Evolutionary conservation across 148 eudicot genomes (phyloP), one percentile per base, ranked within the genome.

Genomic region (Simmondsia chinensis): DNA sequence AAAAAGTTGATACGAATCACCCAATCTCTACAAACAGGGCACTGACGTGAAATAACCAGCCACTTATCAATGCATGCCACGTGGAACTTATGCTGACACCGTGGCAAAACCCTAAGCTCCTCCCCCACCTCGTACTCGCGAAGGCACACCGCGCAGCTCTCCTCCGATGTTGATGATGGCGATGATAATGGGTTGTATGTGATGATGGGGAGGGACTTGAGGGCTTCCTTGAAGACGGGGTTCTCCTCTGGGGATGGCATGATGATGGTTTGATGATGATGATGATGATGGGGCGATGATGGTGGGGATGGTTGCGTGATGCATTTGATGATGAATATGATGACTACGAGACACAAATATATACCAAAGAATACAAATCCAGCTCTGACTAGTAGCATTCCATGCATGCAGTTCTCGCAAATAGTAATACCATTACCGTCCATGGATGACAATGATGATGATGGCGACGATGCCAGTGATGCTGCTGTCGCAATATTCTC

Each of bases 11-110:
- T n/a, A n/a, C n/a, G n/a, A n/a, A n/a, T n/a, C n/a, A 43, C 57
- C 30, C 26, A 42, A 7, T 20, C 22, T 15, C 64, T 43, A 50
- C 64, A 60, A 50, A 50, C 18, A 2, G 64, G 64, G 20, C 64
- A 60, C 50, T 25, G 30, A 14, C 42, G 20, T 12, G 50, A 48
- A 13, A 44, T 43, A 7, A 25, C 12, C 2, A 60, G 8, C 64
- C 66, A 63, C 73, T 76, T 60, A 50, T 68, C 73, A 39, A 68
- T 61, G 17, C 73, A 68, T 9, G 48, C 40, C 19, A 45, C 52
- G 39, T 68, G 73, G 34, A 48, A 68, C 2, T 54, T 31, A 46
- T 68, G 73, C 5, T 41, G 29, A 23, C 73, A 68, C 25, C 10
- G 50, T 8, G 73, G 67, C 49, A 68, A 41, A 5, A 61, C 37